Evolutionary conservation across 2,329 filamentous ascomycete genomes (phyloP), one percentile per base, ranked within the genome.

Genomic region (Cercospora sp.): DNA sequence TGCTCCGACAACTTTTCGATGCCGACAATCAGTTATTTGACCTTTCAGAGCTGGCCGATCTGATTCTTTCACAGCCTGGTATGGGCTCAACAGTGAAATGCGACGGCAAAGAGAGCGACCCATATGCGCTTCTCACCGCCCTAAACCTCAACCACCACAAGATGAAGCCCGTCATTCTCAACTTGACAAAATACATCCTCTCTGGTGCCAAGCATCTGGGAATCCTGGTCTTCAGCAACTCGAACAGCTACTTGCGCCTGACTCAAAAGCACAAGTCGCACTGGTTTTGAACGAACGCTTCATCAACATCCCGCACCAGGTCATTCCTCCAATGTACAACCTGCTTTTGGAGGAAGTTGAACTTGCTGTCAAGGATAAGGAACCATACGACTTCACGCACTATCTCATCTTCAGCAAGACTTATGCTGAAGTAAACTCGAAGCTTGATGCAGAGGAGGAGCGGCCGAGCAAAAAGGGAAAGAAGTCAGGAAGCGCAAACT

Each of bases 61-160:
- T 97, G 70, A 91, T 99, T 75, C 84, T 98, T 63, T 89, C 91
- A 59, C 94, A 99, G 80, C 89, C 92, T 9, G 88, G 91, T 21
- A 89, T 99, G 57, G 95, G 95, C 65, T 97, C 93, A 10, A 97
- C 94, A 0, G 93, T 98, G 74, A 99, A 99, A 82, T 92, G 95
- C n/a, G 94, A 98, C 74, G 93, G 94, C 75, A 93, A 95, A 77
- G 93, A 94, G 76, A 92, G 89, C 57, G 95, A 98, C 77, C 91
- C 95, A 2, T 98, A 95, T 80, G 94, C 94, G 10, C 92, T 99
- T 80, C 84, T 98, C 70, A 97, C 94, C 0, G 91, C 93, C 7
- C 82, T 99, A 68, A 97, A 97, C 78, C 82, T 95, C 59, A 85
- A 89, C 65, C 89, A 92, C 77, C 93, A 97, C 80, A 86, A 80